A percentile compares a stretch with the other conserved stretches of the same genome.
Conservation (phyloP, 1,284 basidiomycete species). For the Thecaphora frezii region DNA sequence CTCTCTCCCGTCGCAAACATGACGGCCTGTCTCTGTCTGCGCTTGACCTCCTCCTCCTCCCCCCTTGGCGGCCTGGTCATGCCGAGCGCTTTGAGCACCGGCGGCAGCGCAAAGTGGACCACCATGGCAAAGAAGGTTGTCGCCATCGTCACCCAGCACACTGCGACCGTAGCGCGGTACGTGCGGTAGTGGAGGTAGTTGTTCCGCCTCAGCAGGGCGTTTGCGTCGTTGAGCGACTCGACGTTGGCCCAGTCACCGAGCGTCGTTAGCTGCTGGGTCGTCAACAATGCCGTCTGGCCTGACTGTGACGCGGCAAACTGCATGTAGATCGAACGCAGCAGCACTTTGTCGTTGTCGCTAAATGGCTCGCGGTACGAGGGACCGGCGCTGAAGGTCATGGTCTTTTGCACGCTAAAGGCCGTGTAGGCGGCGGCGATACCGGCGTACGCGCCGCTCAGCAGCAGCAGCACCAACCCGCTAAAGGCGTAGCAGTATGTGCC, state of each 20-base stretch:
- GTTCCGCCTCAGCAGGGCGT: conserved; percentile 26
- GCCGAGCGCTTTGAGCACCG: conserved; percentile 35
- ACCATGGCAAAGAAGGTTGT: conserved; percentile 46
- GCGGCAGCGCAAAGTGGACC: conserved; percentile 46
- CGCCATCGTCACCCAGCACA: conserved; percentile 40
- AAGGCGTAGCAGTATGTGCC: conserved; percentile 41
- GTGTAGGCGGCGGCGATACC: conserved; percentile 39
- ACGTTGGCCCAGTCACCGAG: conserved; percentile 26
- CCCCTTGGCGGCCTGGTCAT: conserved; percentile 37
- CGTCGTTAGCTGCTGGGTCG: conserved; percentile 10
- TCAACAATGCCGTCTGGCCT: conserved; percentile 16
- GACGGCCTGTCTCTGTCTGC: neutral
- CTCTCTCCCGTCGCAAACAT: neutral
- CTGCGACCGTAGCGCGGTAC: conserved; percentile 34
- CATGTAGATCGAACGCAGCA: conserved; percentile 27
- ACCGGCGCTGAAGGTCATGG: conserved; percentile 19
- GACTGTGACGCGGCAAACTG: conserved; percentile 18
- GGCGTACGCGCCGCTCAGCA: conserved; percentile 31
- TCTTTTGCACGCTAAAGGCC: conserved; percentile 29
- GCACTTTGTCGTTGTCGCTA: conserved; percentile 14
- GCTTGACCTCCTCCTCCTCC: conserved; percentile 3
- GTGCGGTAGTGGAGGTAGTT: conserved; percentile 39
- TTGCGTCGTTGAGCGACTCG: conserved; percentile 25
- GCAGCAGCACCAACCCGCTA: conserved; percentile 30
- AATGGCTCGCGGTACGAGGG: conserved; percentile 36